A percentile compares a stretch with the other conserved stretches of the same genome.
Conservation (phyloP, 768 basidiomycete genomes). For the Amanita exitialis region DNA sequence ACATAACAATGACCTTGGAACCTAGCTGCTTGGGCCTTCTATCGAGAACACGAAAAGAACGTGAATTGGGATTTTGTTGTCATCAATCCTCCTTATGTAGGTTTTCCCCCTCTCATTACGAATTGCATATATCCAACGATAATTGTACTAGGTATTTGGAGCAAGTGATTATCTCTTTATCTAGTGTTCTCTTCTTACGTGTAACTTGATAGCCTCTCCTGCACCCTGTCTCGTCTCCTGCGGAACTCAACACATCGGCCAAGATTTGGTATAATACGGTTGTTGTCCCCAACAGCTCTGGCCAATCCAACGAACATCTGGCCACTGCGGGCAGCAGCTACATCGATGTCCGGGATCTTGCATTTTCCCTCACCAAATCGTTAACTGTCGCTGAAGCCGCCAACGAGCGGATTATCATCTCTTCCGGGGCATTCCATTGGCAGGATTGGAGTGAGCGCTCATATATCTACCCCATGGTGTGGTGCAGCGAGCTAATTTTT, state of each 20-base stretch:
- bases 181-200: background rate
- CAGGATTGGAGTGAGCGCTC: conserved; percentile 24
- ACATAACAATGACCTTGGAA: background rate
- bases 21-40: conserved; percentile 32
- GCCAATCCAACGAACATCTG: conserved; percentile 14
- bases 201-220: conserved; percentile 20
- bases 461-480: background rate
- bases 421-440: conserved; percentile 19
- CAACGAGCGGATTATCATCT: conserved; percentile 47
- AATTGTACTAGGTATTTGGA: conserved; percentile 19
- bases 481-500: background rate
- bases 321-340: conserved; percentile 19
- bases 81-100: conserved; percentile 45
- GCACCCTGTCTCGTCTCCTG: conserved; percentile 25
- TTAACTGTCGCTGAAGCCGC: conserved; percentile 26
- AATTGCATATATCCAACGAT: background rate
- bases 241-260: conserved; percentile 30
- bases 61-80: conserved; percentile 42
- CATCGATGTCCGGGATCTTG: conserved; percentile 47
- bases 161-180: background rate
- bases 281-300: conserved; percentile 8
- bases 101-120: conserved; percentile 4
- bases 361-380: conserved; percentile 36
- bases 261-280: conserved; percentile 18
- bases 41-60: conserved; percentile 29